Evolutionary conservation across 1,284 basidiomycete genomes (phyloP), one percentile per base, ranked within the genome.

Genomic region (Chiua sp.): DNA sequence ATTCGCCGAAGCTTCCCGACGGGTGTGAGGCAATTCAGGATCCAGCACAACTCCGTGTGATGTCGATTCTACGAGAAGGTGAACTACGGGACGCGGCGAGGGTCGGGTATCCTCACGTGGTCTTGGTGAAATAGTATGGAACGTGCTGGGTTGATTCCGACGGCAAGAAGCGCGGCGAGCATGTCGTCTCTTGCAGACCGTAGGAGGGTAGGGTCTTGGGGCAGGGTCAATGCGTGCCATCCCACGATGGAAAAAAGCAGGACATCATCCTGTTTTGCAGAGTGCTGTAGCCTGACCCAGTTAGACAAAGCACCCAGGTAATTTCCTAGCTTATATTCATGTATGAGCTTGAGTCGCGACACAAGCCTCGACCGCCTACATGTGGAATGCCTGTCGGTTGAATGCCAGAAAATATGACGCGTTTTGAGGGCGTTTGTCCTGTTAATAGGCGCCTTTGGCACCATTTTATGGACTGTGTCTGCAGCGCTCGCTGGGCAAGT

Each of bases 31-130:
- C 95, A 97, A 65, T 87, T 93, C 55, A 98, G 75, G 59, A 96
- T 87, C 96, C 96, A 98, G 2, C 91, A 90, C n/a, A 98, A 79
- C 69, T 98, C 94, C 0, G 89, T 83, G 70, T 98, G 96, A 64
- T 92, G 82, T 35, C 82, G 85, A 58, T 97, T 94, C 90, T 97
- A 61, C 11, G 3, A 37, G 51, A 28, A 37, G 10, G 2, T 59
- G 39, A 67, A 48, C 49, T 30, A 32, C 5, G 20, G 5, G 33
- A 33, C 3, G n/a, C 28, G 10, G 7, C 7, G 46, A 8, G 20
- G 12, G 10, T 2, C 23, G 18, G 18, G 18, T 3, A 72, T 12
- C n/a, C 87, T 67, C 69, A 93, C 94, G 70, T 94, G 85, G 63
- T 98, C 95, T 73, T 98, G 96, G 68, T 94, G 88, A 53, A 74